phyloP scores from a whole-genome alignment of 331 rosid genomes.

The Erythrophleum ivorense region DNA sequence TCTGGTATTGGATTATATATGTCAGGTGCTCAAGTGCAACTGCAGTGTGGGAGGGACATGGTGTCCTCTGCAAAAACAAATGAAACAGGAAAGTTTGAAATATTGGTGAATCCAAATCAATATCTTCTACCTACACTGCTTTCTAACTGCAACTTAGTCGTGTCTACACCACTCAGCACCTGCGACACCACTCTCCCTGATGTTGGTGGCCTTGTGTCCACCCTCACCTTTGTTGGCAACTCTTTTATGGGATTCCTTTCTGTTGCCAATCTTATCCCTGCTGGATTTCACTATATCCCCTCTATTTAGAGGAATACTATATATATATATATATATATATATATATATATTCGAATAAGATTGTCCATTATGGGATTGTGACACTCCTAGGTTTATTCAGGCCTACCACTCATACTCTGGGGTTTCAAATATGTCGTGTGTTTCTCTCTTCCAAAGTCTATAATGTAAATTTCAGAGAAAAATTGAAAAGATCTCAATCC shows the following conservation, averaged over 20 bases:
- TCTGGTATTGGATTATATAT: too few relatives aligned
- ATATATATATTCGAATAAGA: too few relatives aligned
- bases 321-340: too few relatives aligned
- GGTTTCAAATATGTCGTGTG: too few relatives aligned
- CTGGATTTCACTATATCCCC: slow-evolving; percentile 22
- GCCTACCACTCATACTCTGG: too few relatives aligned
- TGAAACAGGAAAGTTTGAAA: slow-evolving; percentile 35
- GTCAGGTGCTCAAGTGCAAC: slow-evolving; percentile 43
- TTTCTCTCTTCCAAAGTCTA: too few relatives aligned
- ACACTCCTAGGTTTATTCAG: too few relatives aligned
- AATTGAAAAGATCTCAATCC: too few relatives aligned
- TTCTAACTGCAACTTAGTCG: slow-evolving; percentile 34
- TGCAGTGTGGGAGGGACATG: slow-evolving; percentile 43
- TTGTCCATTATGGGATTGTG: too few relatives aligned
- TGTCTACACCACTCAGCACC: slow-evolving; percentile 41
- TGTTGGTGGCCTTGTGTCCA: background rate
- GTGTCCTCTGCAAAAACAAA: slow-evolving; percentile 39
- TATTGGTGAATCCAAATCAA: slow-evolving; percentile 37
- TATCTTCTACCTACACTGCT: slow-evolving; percentile 26
- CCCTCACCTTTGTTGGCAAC: slow-evolving; percentile 18
- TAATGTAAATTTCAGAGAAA: too few relatives aligned
- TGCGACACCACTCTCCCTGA: slow-evolving; percentile 47
- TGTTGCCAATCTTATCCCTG: slow-evolving; percentile 29
- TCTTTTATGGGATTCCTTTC: background rate
- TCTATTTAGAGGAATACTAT: too few relatives aligned